These are phyloP conservation scores for Colletotrichum sp. DNA, from an alignment of 2,329 filamentous ascomycete species.

Conservation along the genomic window DNA sequence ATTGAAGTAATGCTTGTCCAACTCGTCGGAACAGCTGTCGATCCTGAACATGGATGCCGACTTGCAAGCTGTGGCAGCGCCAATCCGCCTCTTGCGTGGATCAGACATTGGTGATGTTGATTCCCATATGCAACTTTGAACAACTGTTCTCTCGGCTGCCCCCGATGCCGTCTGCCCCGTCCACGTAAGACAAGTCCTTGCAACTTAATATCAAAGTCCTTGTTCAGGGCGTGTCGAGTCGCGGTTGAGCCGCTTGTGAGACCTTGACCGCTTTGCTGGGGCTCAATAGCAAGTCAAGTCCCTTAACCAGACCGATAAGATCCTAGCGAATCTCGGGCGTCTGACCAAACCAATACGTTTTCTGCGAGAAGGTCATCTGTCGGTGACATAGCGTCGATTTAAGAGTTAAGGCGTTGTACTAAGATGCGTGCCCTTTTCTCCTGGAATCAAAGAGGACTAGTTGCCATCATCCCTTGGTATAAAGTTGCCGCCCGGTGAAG, in stretches of 20 bases:
- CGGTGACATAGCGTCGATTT: not conserved
- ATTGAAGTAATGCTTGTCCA: not conserved
- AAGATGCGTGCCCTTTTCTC: not conserved
- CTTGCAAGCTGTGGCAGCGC: not conserved
- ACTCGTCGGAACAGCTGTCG: not conserved
- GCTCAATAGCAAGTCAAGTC: not conserved
- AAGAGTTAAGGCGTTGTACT: not conserved
- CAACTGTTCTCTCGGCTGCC: not conserved
- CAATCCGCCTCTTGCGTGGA: slow-evolving; percentile 2
- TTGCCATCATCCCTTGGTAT: not conserved
- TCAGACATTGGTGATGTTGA: slow-evolving; percentile 4
- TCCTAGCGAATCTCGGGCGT: not conserved
- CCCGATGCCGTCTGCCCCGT: not conserved
- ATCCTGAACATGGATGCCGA: not conserved
- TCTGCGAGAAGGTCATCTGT: not conserved
- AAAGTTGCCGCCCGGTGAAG: not conserved
- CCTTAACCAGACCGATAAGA: not conserved
- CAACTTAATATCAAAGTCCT: not conserved
- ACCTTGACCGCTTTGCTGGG: not conserved
- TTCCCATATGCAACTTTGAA: not conserved
- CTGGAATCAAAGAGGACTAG: not conserved
- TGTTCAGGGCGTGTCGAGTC: not conserved
- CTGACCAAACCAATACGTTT: not conserved
- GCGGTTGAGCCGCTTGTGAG: not conserved
- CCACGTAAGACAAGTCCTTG: not conserved